Percentiles rank a stretch among this genome's conserved stretches.
Conservation (phyloP, 139 green algal species). For the Chlorella sorokiniana region DNA sequence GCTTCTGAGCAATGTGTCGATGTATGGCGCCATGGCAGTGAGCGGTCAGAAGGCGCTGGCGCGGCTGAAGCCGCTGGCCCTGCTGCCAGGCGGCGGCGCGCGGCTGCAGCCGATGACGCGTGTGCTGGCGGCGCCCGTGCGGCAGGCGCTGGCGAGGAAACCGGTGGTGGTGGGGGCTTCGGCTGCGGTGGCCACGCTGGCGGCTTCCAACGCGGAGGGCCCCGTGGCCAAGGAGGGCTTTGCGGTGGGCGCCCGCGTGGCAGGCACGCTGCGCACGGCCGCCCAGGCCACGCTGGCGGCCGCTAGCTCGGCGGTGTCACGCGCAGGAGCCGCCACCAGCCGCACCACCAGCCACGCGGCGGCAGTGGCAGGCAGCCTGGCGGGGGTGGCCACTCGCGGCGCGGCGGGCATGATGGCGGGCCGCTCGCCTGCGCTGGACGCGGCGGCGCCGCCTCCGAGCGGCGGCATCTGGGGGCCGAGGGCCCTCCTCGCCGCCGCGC, state of each 20-base stretch:
- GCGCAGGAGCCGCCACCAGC: constrained; percentile 9
- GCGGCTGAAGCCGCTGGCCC: neutral
- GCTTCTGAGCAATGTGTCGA: neutral
- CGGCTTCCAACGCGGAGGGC: neutral
- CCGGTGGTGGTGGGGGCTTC: constrained; percentile 29
- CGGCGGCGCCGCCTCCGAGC: neutral
- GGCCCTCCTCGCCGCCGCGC: neutral
- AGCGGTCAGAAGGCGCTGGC: constrained; percentile 33
- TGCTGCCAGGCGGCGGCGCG: neutral
- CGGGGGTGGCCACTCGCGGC: constrained; percentile 2
- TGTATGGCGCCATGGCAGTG: constrained; percentile 28
- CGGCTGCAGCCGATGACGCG: constrained; percentile 15
- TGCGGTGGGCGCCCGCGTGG: constrained; percentile 26
- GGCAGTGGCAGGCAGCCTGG: constrained; percentile 20
- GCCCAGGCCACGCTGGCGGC: constrained; percentile 19
- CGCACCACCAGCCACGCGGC: constrained; percentile 28
- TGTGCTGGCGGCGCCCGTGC: constrained; percentile 8
- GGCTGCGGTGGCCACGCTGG: constrained; percentile 39
- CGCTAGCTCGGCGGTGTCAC: constrained; percentile 5
- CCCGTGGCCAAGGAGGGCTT: constrained; percentile 7
- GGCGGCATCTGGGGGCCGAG: neutral
- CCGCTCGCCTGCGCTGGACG: neutral
- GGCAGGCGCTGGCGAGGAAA: constrained; percentile 28
- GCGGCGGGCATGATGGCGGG: constrained; percentile 17
- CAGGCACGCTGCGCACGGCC: constrained; percentile 20